phyloP scores from a whole-genome alignment of 2,329 filamentous ascomycete species.

The Harringtonia aguacate region DNA sequence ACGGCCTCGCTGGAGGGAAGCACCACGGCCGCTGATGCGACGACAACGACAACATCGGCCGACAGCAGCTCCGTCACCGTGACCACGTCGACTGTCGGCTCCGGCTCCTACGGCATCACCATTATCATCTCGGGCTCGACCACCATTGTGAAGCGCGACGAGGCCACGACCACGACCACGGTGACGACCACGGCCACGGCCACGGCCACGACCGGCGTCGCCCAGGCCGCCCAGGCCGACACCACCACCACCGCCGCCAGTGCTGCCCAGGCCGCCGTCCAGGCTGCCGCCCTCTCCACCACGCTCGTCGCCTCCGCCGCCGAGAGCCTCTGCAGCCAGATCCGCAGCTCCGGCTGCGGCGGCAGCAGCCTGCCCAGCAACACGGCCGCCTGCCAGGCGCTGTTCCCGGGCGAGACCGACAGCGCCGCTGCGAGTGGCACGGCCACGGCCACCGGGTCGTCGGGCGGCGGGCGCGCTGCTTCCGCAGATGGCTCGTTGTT shows the following conservation, averaged over 20 bases:
- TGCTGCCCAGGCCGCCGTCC: background rate
- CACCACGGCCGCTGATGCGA: conserved; percentile 4
- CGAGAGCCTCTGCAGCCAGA: background rate
- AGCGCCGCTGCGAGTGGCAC: background rate
- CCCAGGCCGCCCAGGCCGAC: conserved; percentile 11
- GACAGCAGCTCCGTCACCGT: background rate
- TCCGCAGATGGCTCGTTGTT: too few species aligned
- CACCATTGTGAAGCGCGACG: background rate
- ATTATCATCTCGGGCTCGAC: conserved; percentile 36
- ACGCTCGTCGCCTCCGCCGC: background rate
- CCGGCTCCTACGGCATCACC: conserved; percentile 38
- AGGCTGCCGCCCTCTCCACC: background rate
- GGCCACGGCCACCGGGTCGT: too few species aligned
- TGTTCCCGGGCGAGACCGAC: background rate
- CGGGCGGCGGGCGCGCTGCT: too few species aligned
- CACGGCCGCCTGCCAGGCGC: background rate
- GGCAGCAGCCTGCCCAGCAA: background rate
- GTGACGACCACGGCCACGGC: conserved; percentile 16
- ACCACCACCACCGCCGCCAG: background rate
- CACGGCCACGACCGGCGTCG: conserved; percentile 36
- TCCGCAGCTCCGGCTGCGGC: conserved; percentile 5
- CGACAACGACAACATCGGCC: background rate
- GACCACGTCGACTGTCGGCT: conserved; percentile 7
- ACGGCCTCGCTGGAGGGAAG: conserved; percentile 32
- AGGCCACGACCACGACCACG: conserved; percentile 29